Evolutionary conservation across 306 rosid genomes (phyloP), one percentile per base, ranked within the genome.

Genomic region (Castanea mollissima): DNA sequence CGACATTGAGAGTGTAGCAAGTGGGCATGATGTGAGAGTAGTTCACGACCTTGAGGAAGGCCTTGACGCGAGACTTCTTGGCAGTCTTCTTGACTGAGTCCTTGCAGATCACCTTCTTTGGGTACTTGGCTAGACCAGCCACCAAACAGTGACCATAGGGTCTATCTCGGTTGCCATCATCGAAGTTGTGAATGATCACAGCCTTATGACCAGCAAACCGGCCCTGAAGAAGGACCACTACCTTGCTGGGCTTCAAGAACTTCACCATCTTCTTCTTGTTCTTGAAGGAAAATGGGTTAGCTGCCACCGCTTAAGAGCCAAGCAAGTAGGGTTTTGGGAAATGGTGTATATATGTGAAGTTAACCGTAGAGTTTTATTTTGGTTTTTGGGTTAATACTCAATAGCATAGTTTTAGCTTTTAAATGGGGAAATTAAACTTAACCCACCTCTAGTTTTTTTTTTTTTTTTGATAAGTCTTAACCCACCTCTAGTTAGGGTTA

Each of bases 71-170:
- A 9, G 81, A 25, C 27, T 25, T 25, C 27, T 25, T 25, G 27
- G 27, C 27, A 2, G 27, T 25, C 27, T 25, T 25, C 27, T 82
- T 82, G 5, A 74, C 25, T 1, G 85, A 72, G 52, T 82, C 85
- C 78, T 77, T 82, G 38, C 85, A 81, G 32, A 77, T 77, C 21
- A 82, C 78, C 59, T 82, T 82, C 62, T 46, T 64, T 3, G 82
- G 82, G 34, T 73, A 82, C 81, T 82, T 82, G 52, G 71, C 25
- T 9, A 82, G 69, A 21, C 78, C 82, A 7, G 85, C 82, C 4
- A 73, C 82, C 62, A 77, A 71, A 72, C 85, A 82, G 71, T 82
- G 82, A 18, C 85, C 75, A 20, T 77, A 82, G 11, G 85, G 81
- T 20, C 79, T 63, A 58, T 82, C 78, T 8, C 85, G 81, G 29